Base-by-base conservation (phyloP, 495 filamentous ascomycete genomes). In the Tuber microsphaerosporum region DNA sequence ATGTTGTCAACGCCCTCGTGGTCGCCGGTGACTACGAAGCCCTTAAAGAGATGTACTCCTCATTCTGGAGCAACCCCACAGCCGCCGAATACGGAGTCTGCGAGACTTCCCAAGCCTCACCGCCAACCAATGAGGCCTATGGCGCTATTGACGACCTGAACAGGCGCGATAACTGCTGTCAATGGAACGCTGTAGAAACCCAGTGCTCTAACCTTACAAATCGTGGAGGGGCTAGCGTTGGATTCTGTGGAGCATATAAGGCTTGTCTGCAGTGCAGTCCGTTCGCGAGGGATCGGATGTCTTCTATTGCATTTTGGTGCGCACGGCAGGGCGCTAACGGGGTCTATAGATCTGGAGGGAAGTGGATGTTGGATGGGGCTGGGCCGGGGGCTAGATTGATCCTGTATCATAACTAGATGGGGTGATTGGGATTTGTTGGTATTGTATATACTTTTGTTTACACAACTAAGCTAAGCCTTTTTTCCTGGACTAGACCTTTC, bases 181-280 rank as follows among this genome's bases (percentile, higher is more conserved):
- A 61, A 26, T 61, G n/a, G 51, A 61, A 61, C n/a, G n/a, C 51
- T 26, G 0, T 26, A 0, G 9, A 26, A n/a, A 61, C 9, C 10
- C 51, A 61, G n/a, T 61, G 51, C n/a, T 61, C 51, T 61, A 61
- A 61, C 51, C 51, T 61, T n/a, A 61, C n/a, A 0, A 61, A 61
- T 26, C 51, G 10, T n/a, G 51, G 51, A 31, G 51, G 3, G 22
- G 51, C 51, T 26, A 61, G 51, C 31, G 10, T 31, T 31, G 51
- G 51, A 61, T 61, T 61, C n/a, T 61, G 51, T 12, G 51, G 51
- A 31, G 51, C 9, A 0, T 61, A 61, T 61, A 61, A 26, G 10
- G n/a, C 51, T 61, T 61, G 51, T 31, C 9, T 61, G 9, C 22
- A 31, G 51, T 61, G 51, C 0, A 10, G 8, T 61, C 51, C 51